These are phyloP conservation scores for Discostella pseudostelligera DNA, from an alignment of 108 stramenopile genomes.

Conservation along the genomic window DNA sequence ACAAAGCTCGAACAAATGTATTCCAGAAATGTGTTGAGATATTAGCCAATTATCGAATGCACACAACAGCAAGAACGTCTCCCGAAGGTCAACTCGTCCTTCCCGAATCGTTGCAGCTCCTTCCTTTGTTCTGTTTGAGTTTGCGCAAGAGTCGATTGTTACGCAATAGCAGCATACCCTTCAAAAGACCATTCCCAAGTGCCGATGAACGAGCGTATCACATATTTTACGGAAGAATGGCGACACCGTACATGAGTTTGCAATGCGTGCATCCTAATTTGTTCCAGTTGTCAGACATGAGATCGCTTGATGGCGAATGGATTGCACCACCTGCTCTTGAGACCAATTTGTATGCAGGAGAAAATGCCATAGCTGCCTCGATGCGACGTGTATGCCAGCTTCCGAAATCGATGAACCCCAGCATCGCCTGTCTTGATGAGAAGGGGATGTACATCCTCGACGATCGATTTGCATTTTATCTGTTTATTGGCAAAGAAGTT, in stretches of 20 bases:
- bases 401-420: slow-evolving; percentile 52
- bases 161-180: slow-evolving; percentile 29
- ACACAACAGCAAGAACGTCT: slow-evolving; percentile 60
- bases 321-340: slow-evolving; percentile 29
- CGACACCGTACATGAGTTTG: slow-evolving; percentile 53
- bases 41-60: slow-evolving; percentile 71
- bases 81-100: slow-evolving; percentile 81
- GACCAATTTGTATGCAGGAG: slow-evolving; percentile 23
- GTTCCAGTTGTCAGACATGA: slow-evolving; percentile 43
- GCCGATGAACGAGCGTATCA: slow-evolving; percentile 78
- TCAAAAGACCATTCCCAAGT: slow-evolving; percentile 50
- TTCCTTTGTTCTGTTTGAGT: slow-evolving; percentile 84
- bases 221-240: slow-evolving; percentile 51
- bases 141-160: slow-evolving; percentile 68
- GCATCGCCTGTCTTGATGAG: slow-evolving; percentile 53
- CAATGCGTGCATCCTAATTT: slow-evolving; percentile 63
- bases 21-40: slow-evolving; percentile 55
- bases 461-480: slow-evolving; percentile 53
- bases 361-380: slow-evolving; percentile 41
- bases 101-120: slow-evolving; percentile 84
- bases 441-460: slow-evolving; percentile 68
- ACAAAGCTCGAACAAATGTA: slow-evolving; percentile 50
- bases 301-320: slow-evolving; percentile 51
- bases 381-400: slow-evolving; percentile 50
- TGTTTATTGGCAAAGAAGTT: slow-evolving; percentile 58